These are phyloP conservation scores for Schizopora paradoxa DNA, from an alignment of 1,284 basidiomycete species.

Conservation along the genomic window DNA sequence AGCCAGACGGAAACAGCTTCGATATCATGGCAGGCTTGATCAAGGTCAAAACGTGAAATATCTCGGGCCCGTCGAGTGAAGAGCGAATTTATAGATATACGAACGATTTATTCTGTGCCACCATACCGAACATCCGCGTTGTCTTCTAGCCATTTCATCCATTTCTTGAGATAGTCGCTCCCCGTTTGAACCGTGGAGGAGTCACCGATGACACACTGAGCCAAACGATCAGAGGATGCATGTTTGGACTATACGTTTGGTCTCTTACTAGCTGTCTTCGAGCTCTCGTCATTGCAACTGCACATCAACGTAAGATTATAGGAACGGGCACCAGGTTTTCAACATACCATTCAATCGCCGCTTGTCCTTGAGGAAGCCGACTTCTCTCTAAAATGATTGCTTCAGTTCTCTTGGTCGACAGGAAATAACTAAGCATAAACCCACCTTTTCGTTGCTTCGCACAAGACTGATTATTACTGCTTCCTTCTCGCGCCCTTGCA, in stretches of 20 bases:
- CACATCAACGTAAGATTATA: conserved; percentile 5
- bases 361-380: conserved; percentile 90
- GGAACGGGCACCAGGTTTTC: background rate
- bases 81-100: too few species aligned
- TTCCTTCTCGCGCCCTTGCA: conserved; percentile 91
- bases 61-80: too few species aligned
- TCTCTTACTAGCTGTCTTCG: conserved; percentile 75
- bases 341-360: conserved; percentile 75
- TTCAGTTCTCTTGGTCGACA: too few species aligned
- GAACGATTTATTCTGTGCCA: too few species aligned
- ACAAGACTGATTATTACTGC: conserved; percentile 87
- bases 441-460: conserved; percentile 76
- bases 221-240: background rate
- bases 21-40: conserved; percentile 93
- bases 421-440: conserved; percentile 13
- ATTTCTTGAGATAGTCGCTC: conserved; percentile 75
- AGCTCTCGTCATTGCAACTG: conserved; percentile 92
- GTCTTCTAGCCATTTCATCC: conserved; percentile 86
- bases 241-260: conserved; percentile 8
- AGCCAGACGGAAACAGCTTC: conserved; percentile 97
- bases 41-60: conserved; percentile 45
- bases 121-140: conserved; percentile 85
- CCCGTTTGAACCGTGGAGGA: conserved; percentile 85
- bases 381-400: conserved; percentile 83
- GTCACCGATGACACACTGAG: conserved; percentile 85